A percentile compares a stretch with the other conserved stretches of the same genome.
Evolutionary conservation across 2,329 filamentous ascomycete genomes (phyloP).

Genomic region (Diaporthe vaccinii): DNA sequence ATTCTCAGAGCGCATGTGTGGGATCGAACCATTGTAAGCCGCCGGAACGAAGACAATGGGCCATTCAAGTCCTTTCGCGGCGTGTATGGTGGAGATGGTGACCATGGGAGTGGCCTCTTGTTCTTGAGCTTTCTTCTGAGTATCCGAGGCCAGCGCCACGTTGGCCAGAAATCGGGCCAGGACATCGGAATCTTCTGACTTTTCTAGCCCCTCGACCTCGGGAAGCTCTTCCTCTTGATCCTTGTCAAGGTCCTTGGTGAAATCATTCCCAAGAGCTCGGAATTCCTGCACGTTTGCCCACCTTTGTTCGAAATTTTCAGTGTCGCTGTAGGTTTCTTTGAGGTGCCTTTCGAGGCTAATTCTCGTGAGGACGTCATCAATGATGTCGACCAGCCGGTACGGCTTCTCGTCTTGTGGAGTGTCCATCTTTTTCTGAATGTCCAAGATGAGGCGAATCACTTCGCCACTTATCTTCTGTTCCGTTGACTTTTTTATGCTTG

Average conservation of each 20-base stretch:
- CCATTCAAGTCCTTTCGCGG: constrained; percentile 97
- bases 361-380: constrained; percentile 70
- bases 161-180: constrained; percentile 90
- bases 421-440: constrained; percentile 50
- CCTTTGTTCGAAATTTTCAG: constrained; percentile 80
- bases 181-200: constrained; percentile 72
- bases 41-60: constrained; percentile 94
- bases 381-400: constrained; percentile 60
- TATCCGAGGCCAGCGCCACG: constrained; percentile 86
- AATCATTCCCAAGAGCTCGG: constrained; percentile 82
- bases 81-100: constrained; percentile 96
- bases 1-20: constrained; percentile 88
- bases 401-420: constrained; percentile 48
- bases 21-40: constrained; percentile 90
- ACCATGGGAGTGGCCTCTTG: constrained; percentile 73
- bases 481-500: constrained; percentile 63
- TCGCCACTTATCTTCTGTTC: constrained; percentile 67
- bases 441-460: constrained; percentile 60
- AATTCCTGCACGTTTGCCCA: constrained; percentile 94
- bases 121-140: constrained; percentile 73
- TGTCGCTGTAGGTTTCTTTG: constrained; percentile 76
- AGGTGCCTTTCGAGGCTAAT: constrained; percentile 83
- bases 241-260: constrained; percentile 61
- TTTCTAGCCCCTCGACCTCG: constrained; percentile 78
- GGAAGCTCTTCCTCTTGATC: constrained; percentile 71